These are phyloP conservation scores for Arabis hirsuta DNA, from an alignment of 345 rosid genomes.

Conservation along the genomic window DNA sequence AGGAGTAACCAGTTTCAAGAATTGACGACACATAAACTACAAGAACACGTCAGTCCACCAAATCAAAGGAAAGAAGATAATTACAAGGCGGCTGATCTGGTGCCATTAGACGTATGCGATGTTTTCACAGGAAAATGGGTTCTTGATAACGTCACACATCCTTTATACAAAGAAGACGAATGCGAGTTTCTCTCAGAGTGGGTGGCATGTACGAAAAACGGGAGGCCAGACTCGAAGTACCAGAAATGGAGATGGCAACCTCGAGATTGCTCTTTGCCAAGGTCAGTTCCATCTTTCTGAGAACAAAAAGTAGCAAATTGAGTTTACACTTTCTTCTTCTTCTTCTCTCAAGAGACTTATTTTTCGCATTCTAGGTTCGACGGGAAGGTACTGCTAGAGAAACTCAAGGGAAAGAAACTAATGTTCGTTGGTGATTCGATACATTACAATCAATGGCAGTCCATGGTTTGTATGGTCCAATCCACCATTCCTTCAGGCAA, in stretches of 20 bases:
- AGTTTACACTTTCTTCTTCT: not conserved
- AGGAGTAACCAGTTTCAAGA: constrained; percentile 41
- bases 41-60: constrained; percentile 20
- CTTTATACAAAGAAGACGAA: constrained; percentile 74
- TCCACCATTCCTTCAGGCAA: constrained; percentile 47
- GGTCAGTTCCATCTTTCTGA: constrained; percentile 43
- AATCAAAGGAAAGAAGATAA: constrained; percentile 21
- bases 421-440: constrained; percentile 75
- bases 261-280: constrained; percentile 80
- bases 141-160: constrained; percentile 61
- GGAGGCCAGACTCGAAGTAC: constrained; percentile 74
- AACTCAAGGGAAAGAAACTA: constrained; percentile 64
- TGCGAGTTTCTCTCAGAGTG: constrained; percentile 70
- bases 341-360: not conserved
- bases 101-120: constrained; percentile 62
- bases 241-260: constrained; percentile 99
- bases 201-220: constrained; percentile 74
- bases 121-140: constrained; percentile 83
- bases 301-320: not conserved
- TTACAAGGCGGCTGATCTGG: constrained; percentile 36
- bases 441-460: constrained; percentile 67
- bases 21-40: constrained; percentile 2
- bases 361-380: constrained; percentile 50
- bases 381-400: constrained; percentile 56
- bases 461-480: constrained; percentile 70